Evolutionary conservation across 257 asterid species (phyloP).

Genomic region (Scutellaria barbata): DNA sequence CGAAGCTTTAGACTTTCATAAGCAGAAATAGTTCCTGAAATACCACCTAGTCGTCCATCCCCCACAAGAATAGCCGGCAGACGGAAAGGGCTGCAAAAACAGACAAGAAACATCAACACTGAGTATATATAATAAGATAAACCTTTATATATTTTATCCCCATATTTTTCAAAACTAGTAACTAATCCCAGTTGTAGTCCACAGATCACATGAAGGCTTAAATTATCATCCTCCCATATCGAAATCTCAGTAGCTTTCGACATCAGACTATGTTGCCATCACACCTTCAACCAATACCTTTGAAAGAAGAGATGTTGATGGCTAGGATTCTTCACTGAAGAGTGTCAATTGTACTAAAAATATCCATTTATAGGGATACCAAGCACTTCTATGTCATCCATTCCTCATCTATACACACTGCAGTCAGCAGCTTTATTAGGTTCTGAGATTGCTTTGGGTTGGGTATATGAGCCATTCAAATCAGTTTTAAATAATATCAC

Average conservation of each 20-base stretch:
- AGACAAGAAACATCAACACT: conserved; percentile 34
- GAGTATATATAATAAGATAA: conserved; percentile 1
- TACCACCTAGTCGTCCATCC: conserved; percentile 96
- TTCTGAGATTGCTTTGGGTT: conserved; percentile 19
- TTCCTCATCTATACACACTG: conserved; percentile 9
- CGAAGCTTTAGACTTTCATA: conserved; percentile 89
- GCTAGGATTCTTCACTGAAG: conserved; percentile 7
- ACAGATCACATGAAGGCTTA: conserved; percentile 3
- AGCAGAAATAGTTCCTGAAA: conserved; percentile 97
- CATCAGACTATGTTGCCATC: conserved; percentile 21
- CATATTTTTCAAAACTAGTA: conserved; percentile 14
- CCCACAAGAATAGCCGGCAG: conserved; percentile 95
- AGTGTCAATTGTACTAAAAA: conserved; percentile 6
- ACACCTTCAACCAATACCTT: conserved; percentile 14
- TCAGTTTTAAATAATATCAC: conserved; percentile 12
- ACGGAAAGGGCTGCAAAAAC: conserved; percentile 79
- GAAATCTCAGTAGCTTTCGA: background rate
- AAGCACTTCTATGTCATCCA: background rate
- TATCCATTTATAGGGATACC: background rate
- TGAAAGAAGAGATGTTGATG: background rate
- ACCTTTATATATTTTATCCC: background rate
- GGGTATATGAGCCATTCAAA: conserved; percentile 17
- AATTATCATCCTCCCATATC: conserved; percentile 8
- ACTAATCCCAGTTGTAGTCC: background rate
- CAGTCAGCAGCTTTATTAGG: conserved; percentile 2